These are phyloP conservation scores for Aspergillus indologenus DNA, from an alignment of 495 filamentous ascomycete species.

Conservation along the genomic window DNA sequence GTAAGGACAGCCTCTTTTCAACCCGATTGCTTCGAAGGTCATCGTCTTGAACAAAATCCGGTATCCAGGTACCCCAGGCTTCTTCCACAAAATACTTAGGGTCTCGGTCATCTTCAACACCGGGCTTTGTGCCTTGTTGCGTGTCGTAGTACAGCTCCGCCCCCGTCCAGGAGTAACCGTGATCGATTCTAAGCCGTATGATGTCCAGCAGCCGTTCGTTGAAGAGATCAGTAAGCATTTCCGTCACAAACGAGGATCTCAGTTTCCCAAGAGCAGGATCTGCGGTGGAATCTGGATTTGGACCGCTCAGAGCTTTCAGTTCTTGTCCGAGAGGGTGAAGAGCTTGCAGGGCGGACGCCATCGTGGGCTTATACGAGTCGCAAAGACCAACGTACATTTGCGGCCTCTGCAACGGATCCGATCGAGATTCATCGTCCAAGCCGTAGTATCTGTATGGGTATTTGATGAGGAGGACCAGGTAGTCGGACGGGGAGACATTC, in stretches of 20 bases:
- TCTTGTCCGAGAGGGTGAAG: not conserved
- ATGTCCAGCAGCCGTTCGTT: conserved; percentile 64
- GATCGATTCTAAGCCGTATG: conserved; percentile 53
- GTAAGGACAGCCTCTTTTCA: conserved; percentile 50
- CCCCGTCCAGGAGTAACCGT: conserved; percentile 61
- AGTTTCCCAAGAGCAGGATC: not conserved
- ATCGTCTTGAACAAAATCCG: conserved; percentile 44
- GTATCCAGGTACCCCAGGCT: conserved; percentile 24
- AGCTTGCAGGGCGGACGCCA: conserved; percentile 33
- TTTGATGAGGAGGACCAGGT: conserved; percentile 74
- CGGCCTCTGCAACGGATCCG: conserved; percentile 6
- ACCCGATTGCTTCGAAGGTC: too few relatives aligned
- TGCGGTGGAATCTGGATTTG: too few relatives aligned
- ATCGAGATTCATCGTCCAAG: conserved; percentile 46
- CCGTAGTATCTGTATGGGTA: conserved; percentile 57
- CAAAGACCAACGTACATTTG: conserved; percentile 48
- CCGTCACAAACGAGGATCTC: conserved; percentile 58
- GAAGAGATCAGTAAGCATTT: conserved; percentile 67
- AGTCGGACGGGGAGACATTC: conserved; percentile 63
- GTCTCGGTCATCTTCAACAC: conserved; percentile 4
- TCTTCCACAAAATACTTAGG: conserved; percentile 22
- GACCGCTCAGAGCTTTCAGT: too few relatives aligned
- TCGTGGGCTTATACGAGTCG: conserved; percentile 46
- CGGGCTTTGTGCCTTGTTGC: conserved; percentile 32
- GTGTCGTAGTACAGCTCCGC: conserved; percentile 61